These are phyloP conservation scores for Monosporozyma yasuniensis DNA, from an alignment of 805 yeast genomes.

Conservation along the genomic window DNA sequence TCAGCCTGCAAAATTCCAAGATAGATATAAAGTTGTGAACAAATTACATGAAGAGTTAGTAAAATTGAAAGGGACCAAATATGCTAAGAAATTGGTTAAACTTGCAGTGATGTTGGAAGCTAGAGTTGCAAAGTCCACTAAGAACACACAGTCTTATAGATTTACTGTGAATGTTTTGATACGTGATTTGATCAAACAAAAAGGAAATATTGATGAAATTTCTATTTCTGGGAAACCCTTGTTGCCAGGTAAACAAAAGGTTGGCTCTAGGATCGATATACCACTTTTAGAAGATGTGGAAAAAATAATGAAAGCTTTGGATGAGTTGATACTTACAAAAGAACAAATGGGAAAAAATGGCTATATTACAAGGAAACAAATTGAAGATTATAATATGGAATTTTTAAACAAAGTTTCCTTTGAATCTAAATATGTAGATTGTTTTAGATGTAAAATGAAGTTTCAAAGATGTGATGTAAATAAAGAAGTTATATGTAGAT, in stretches of 20 bases:
- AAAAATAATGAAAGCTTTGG: constrained; percentile 14
- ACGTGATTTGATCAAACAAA: constrained; percentile 23
- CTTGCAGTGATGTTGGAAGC: constrained; percentile 22
- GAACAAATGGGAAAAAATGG: constrained; percentile 19
- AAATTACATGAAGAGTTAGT: constrained; percentile 19
- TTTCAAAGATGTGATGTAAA: constrained; percentile 20
- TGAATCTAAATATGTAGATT: constrained; percentile 9
- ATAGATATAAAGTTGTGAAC: constrained; percentile 24
- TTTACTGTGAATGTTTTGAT: constrained; percentile 26
- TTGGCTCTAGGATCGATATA: not conserved
- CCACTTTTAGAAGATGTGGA: not conserved
- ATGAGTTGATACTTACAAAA: constrained; percentile 12
- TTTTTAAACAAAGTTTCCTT: not conserved
- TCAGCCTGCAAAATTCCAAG: constrained; percentile 27
- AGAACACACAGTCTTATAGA: constrained; percentile 24
- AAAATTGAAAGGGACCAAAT: constrained; percentile 11
- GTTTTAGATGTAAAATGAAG: constrained; percentile 26
- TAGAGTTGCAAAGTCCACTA: constrained; percentile 20
- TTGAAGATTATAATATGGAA: not conserved
- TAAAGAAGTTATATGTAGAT: constrained; percentile 23
- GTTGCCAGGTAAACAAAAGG: constrained; percentile 2
- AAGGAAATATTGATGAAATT: constrained; percentile 22
- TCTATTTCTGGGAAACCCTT: constrained; percentile 17
- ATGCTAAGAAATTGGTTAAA: constrained; percentile 6
- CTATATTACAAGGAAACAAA: constrained; percentile 12